Evolutionary conservation across 805 yeast genomes (phyloP).

Genomic region (Yarrowia sp.): DNA sequence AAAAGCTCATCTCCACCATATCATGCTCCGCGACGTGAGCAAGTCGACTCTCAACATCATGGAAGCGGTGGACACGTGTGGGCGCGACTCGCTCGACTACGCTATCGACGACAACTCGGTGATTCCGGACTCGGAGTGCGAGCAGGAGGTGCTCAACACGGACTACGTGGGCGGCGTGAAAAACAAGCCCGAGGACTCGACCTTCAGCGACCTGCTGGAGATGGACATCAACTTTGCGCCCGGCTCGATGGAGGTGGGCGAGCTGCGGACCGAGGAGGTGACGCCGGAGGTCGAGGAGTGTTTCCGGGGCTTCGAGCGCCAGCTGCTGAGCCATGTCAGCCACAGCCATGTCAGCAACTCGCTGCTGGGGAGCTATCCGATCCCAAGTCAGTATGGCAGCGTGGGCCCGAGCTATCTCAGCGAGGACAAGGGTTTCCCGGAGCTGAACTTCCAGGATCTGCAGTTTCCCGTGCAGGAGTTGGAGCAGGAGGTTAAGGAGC

Average conservation of each 20-base stretch:
- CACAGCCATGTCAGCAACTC: not conserved
- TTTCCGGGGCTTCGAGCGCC: constrained; percentile 12
- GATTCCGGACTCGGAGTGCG: constrained; percentile 83
- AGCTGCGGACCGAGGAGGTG: constrained; percentile 13
- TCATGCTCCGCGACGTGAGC: constrained; percentile 25
- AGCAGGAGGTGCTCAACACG: constrained; percentile 86
- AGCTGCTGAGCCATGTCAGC: constrained; percentile 6
- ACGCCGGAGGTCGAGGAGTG: constrained; percentile 19
- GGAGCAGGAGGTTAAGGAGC: too few relatives aligned
- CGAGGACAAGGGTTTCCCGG: too few relatives aligned
- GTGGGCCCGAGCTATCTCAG: not conserved
- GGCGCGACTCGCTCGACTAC: not conserved
- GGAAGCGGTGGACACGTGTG: constrained; percentile 11
- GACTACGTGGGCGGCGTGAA: constrained; percentile 32
- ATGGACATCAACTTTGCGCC: constrained; percentile 8
- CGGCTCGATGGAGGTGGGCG: constrained; percentile 11
- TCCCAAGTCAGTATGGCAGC: not conserved
- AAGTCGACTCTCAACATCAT: constrained; percentile 19
- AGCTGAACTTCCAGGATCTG: too few relatives aligned
- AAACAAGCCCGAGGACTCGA: not conserved
- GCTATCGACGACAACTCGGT: constrained; percentile 65
- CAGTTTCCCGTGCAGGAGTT: too few relatives aligned
- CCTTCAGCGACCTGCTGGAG: constrained; percentile 1
- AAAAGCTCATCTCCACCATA: not conserved
- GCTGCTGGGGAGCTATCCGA: not conserved